These are phyloP conservation scores for Brassica cretica DNA, from an alignment of 345 rosid species.

Conservation along the genomic window DNA sequence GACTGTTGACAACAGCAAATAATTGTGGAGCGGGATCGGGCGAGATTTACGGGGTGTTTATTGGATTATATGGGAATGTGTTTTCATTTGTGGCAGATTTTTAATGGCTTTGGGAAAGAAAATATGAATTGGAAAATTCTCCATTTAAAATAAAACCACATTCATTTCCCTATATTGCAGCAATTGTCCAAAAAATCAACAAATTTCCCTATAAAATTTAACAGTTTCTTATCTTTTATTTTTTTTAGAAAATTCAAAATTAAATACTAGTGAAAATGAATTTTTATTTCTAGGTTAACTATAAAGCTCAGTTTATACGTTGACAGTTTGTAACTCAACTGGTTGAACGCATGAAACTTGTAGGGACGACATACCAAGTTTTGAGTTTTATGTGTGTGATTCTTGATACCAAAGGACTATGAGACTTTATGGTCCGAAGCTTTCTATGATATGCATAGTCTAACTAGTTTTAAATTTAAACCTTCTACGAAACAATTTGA, in stretches of 20 bases:
- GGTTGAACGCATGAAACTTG: not conserved
- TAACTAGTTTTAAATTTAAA: conserved; percentile 3
- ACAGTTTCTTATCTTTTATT: not conserved
- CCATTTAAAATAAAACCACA: not conserved
- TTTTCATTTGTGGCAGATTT: not conserved
- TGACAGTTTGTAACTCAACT: not conserved
- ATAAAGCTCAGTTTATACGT: not conserved
- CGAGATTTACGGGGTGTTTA: not conserved
- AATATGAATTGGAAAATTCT: not conserved
- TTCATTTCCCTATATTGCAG: not conserved
- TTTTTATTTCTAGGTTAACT: not conserved
- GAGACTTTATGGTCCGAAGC: not conserved
- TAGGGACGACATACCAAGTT: not conserved
- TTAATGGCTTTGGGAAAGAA: conserved; percentile 20
- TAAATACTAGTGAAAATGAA: not conserved
- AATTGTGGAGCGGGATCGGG: not conserved
- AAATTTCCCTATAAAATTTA: not conserved
- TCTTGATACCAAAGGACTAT: not conserved
- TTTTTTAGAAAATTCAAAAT: not conserved
- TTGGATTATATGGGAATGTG: conserved; percentile 1
- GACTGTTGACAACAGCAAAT: conserved; percentile 19
- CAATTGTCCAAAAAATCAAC: not conserved
- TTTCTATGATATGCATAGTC: not conserved
- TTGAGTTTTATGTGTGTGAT: not conserved
- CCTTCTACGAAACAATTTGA: not conserved